Percentiles rank a stretch among this genome's conserved stretches.
Conservation (phyloP, 805 yeast species). For the Jamesozyma rosinii region DNA sequence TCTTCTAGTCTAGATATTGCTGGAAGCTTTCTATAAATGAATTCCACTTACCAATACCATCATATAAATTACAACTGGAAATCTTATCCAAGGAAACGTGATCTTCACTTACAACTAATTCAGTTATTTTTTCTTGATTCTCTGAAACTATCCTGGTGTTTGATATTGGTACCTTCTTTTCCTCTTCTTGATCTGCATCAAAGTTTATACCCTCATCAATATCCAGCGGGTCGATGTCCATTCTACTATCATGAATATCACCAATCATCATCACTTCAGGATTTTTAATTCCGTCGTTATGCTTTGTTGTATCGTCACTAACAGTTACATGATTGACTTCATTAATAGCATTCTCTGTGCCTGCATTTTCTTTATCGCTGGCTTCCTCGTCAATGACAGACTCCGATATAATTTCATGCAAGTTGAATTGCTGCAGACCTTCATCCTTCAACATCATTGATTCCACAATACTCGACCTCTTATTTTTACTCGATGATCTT, state of each 20-base stretch:
- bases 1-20: background rate
- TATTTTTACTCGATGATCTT: constrained; percentile 21
- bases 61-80: constrained; percentile 21
- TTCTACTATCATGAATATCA: constrained; percentile 3
- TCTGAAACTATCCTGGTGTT: background rate
- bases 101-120: constrained; percentile 26
- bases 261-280: constrained; percentile 2
- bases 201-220: constrained; percentile 2
- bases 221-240: constrained; percentile 3
- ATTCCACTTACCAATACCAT: constrained; percentile 15
- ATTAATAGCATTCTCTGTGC: constrained; percentile 10
- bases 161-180: background rate
- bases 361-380: background rate
- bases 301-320: constrained; percentile 1
- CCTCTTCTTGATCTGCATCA: background rate
- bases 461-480: constrained; percentile 26
- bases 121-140: constrained; percentile 1
- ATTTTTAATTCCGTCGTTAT: constrained; percentile 1
- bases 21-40: constrained; percentile 9
- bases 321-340: constrained; percentile 4
- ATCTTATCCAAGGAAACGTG: constrained; percentile 15
- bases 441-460: constrained; percentile 28
- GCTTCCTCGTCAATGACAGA: constrained; percentile 11
- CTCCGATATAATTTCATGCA: constrained; percentile 27
- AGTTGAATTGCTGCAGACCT: constrained; percentile 27